Base-by-base conservation (phyloP, 225 moss, liverwort and hornwort species). In the Asterella californica region DNA sequence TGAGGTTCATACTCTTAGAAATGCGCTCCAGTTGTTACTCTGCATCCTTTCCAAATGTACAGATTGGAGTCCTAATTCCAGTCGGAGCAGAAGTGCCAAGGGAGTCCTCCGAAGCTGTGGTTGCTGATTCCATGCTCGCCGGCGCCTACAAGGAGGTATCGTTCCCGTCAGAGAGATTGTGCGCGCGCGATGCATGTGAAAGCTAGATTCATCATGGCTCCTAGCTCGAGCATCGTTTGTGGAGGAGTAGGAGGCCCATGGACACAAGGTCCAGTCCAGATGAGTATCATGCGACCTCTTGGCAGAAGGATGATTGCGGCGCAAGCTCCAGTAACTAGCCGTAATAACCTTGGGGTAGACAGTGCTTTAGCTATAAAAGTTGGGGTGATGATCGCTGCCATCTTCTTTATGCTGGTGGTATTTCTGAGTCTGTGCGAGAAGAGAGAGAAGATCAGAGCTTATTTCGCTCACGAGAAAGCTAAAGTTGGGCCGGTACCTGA, bases 341-440 rank as follows among this genome's bases (percentile, higher is more conserved):
- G 12, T 5, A 18, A 37, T 7, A 15, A 5, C 5, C 22, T 37
- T 32, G 15, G 15, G 42, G 38, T 11, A 38, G 42, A 42, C 38
- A 42, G 42, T 74, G 22, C 32, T 29, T 15, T 50, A 15, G 72
- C 47, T 9, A 47, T 72, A 15, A 50, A 74, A 50, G 21, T 74
- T 29, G 73, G 73, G 29, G 0, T 74, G 49, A 48, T 74, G 49
- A 52, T 74, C 32, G 73, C 49, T 3, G 52, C 32, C 15, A 22
- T 74, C 29, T 74, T 74, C 52, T 0, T 74, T 24, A 0, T 29
- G 24, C 12, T 74, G 30, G 21, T 74, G 4, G 27, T 29, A 15
- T 74, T 74, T 22, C 27, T 74, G 19, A 52, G n/a, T 27, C 48
- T 74, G 27, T 74, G 73, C 73, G 73, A 74, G 73, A 48, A 25